Base-by-base conservation (phyloP, 768 basidiomycete genomes). In the Chlorophyllum brunneum region DNA sequence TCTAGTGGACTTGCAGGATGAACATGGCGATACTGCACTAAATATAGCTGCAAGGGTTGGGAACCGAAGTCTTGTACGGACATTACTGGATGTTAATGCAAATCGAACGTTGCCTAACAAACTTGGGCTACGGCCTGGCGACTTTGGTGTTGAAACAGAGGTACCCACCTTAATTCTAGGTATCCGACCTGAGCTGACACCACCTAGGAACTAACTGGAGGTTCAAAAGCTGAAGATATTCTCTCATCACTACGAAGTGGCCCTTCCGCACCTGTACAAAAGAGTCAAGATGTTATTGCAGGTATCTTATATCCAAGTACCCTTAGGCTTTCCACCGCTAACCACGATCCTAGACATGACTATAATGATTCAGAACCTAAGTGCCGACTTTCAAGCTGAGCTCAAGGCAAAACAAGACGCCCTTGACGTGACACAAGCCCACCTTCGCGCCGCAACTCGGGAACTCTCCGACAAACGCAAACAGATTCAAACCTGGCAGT, bases 11-110 rank as follows among this genome's bases (percentile, higher is more conserved):
- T 71, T 95, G 36, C 91, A 92, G 67, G 97, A 99, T 63, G 84
- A 90, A 58, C 87, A 98, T 65, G 97, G 95, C 0, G 97, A 99
- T 64, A 98, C 95, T 0, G 92, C 92, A 5, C 67, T 99, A 61
- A 97, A 97, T 70, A 90, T 98, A 60, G 92, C 95, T 11, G 95
- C 95, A 0, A 72, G 95, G 51, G 88, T 98, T 1, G 97, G 97
- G 1, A 97, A 93, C 65, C 76, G 88, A 56, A 85, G 86, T 55
- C 66, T 98, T 54, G 93, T 98, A 11, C 76, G 87, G 60, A 86
- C 92, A 2, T 67, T 98, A 59, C 61, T 99, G 54, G 95, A 97
- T 61, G 90, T 93, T 6, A 94, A 93, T 10, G 97, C 95, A 4
- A 95, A 98, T 67, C 82, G 88, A 58, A 79, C 82, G 60, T 74